Base-by-base conservation (phyloP, 2,329 filamentous ascomycete genomes). In the Paracoccidioides lutzii region DNA sequence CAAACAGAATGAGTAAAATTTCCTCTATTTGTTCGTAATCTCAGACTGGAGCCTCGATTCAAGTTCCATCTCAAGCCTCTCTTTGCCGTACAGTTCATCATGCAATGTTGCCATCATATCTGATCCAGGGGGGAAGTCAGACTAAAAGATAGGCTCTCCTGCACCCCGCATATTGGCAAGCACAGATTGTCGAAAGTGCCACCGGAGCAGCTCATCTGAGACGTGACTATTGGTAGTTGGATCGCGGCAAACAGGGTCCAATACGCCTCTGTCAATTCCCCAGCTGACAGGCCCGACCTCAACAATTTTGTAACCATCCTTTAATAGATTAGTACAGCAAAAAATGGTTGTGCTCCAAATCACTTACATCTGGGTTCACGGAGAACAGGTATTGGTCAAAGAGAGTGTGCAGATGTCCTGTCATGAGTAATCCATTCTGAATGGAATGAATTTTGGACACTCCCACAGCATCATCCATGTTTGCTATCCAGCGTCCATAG, bases 101-200 rank as follows among this genome's bases (percentile, higher is more conserved):
- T 49, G 57, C 53, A 56, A 22, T 35, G 55, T 55, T 33, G 38
- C 59, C 41, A 63, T 49, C 58, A 61, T 62, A 57, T 64, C 61
- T 32, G 57, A 52, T 22, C 61, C 62, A 41, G 62, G 53, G 3
- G 63, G 60, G 48, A 64, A 63, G 42, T 65, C 62, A 41, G 52
- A 44, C 32, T 64, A 61, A 44, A 65, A 62, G 15, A 59, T 42
- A 12, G 61, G 63, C 53, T 62, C 61, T 35, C 61, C 63, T 40
- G 55, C 60, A 42, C 61, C 60, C 45, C 59, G 61, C 59, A 65
- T 62, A 54, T 64, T 65, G 3, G 60, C 59, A 14, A 64, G 58
- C 30, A 64, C 59, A 32, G 63, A 42, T 46, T 63, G 58, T 44
- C 61, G 41, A 49, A 63, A 64, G 43, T 64, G 59, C 63, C 61